These are phyloP conservation scores for Aspergillus carbonarius DNA, from an alignment of 2,329 filamentous ascomycete species.

Conservation along the genomic window DNA sequence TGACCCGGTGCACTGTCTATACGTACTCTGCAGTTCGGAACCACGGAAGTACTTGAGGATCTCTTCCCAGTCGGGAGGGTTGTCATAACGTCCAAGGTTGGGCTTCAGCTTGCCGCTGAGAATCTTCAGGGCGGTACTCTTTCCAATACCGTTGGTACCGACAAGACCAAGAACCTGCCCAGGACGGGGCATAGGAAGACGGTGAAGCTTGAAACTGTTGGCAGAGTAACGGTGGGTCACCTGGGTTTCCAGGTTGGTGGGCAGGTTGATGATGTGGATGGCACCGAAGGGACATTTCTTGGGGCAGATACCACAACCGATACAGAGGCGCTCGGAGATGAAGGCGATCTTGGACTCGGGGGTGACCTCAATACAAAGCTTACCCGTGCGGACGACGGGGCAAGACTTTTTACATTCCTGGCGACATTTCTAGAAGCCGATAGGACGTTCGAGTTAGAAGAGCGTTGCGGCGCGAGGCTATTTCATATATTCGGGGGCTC, in stretches of 20 bases:
- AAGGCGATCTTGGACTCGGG: slow-evolving; percentile 91
- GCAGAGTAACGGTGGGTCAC: slow-evolving; percentile 98
- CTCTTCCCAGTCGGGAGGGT: slow-evolving; percentile 98
- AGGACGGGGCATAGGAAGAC: slow-evolving; percentile 90
- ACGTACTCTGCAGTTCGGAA: slow-evolving; percentile 90
- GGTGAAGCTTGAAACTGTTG: slow-evolving; percentile 99
- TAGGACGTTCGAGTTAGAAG: slow-evolving; percentile 27
- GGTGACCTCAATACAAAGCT: slow-evolving; percentile 93
- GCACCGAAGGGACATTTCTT: slow-evolving; percentile 99
- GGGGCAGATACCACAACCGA: slow-evolving; percentile 98
- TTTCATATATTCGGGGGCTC: neutral
- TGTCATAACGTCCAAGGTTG: slow-evolving; percentile 90
- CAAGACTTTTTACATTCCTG: slow-evolving; percentile 99
- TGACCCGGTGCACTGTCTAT: neutral
- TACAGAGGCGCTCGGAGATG: slow-evolving; percentile 93
- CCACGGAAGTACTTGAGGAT: slow-evolving; percentile 98
- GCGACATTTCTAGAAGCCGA: slow-evolving; percentile 73
- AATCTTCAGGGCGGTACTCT: slow-evolving; percentile 99
- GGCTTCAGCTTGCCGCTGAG: slow-evolving; percentile 98
- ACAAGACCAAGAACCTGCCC: slow-evolving; percentile 95
- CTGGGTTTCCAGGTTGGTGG: slow-evolving; percentile 97
- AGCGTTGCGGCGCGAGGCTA: neutral
- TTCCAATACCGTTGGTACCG: slow-evolving; percentile 99
- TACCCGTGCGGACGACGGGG: slow-evolving; percentile 94
- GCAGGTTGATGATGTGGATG: slow-evolving; percentile 99